A percentile compares a stretch with the other conserved stretches of the same genome.
Evolutionary conservation across 805 yeast genomes (phyloP).

Genomic region (Candida ulmi): DNA sequence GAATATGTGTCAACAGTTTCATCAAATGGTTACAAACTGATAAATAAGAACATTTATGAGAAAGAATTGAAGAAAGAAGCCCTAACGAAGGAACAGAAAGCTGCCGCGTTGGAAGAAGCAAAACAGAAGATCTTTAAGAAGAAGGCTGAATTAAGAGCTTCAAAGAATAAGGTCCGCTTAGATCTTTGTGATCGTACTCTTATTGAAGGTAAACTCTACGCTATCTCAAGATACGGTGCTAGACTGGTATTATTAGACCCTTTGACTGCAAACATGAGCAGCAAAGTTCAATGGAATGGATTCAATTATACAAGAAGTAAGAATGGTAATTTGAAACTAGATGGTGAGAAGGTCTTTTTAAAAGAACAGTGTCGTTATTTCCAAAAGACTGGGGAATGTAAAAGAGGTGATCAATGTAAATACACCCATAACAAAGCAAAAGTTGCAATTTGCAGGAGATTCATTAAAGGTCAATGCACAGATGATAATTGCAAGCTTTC

Average conservation of each 20-base stretch:
- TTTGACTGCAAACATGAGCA: conserved; percentile 4
- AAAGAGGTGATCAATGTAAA: conserved; percentile 44
- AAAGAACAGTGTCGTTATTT: conserved; percentile 24
- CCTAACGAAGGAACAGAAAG: conserved; percentile 19
- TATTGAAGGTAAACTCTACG: conserved; percentile 38
- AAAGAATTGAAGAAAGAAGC: conserved; percentile 23
- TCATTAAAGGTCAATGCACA: conserved; percentile 41
- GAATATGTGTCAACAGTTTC: conserved; percentile 28
- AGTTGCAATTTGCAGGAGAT: conserved; percentile 50
- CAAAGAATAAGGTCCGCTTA: conserved; percentile 30
- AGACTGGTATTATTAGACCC: conserved; percentile 33
- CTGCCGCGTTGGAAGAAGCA: conserved; percentile 17
- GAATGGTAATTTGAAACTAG: conserved; percentile 25
- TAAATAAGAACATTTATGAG: conserved; percentile 31
- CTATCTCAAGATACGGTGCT: conserved; percentile 34
- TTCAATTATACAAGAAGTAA: conserved; percentile 21
- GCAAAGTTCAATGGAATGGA: conserved; percentile 28
- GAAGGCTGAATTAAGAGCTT: conserved; percentile 16
- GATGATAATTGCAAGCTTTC: conserved; percentile 44
- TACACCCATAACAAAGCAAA: conserved; percentile 47
- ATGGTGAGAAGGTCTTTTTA: conserved; percentile 14
- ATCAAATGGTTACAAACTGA: conserved; percentile 33
- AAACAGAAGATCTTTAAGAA: conserved; percentile 10
- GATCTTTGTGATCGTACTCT: conserved; percentile 40
- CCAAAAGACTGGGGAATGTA: conserved; percentile 34